Conservation (phyloP, 805 yeast genomes). For the Starmera quercuum region DNA sequence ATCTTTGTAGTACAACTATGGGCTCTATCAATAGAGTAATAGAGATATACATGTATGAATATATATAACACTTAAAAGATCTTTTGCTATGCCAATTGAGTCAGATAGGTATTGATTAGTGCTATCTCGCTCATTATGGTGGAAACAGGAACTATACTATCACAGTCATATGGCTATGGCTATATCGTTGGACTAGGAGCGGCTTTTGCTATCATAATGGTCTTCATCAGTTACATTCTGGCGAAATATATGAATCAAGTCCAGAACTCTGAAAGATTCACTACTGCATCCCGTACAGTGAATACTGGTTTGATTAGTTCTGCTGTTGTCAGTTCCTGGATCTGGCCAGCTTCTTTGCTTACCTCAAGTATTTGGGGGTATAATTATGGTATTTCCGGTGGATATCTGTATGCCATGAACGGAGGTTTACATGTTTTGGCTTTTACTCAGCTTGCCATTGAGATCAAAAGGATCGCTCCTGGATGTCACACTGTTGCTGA, state of each 20-base stretch:
- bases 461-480: conserved; percentile 32
- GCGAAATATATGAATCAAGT: conserved; percentile 30
- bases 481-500: conserved; percentile 32
- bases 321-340: conserved; percentile 39
- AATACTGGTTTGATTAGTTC: conserved; percentile 34
- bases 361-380: conserved; percentile 33
- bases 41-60: too few species aligned
- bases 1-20: too few species aligned
- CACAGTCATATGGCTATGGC: not conserved
- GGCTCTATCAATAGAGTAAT: too few species aligned
- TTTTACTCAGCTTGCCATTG: conserved; percentile 29
- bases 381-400: conserved; percentile 34
- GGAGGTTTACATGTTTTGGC: conserved; percentile 29
- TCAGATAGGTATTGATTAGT: too few species aligned
- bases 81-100: too few species aligned
- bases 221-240: conserved; percentile 20
- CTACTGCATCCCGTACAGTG: conserved; percentile 34
- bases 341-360: conserved; percentile 36
- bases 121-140: too few species aligned
- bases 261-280: conserved; percentile 33
- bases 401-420: conserved; percentile 23
- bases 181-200: conserved; percentile 37
- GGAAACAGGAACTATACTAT: too few species aligned
- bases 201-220: conserved; percentile 33
- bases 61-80: too few species aligned